phyloP scores from a whole-genome alignment of 2,329 filamentous ascomycete species.

The Xylaria sp. region DNA sequence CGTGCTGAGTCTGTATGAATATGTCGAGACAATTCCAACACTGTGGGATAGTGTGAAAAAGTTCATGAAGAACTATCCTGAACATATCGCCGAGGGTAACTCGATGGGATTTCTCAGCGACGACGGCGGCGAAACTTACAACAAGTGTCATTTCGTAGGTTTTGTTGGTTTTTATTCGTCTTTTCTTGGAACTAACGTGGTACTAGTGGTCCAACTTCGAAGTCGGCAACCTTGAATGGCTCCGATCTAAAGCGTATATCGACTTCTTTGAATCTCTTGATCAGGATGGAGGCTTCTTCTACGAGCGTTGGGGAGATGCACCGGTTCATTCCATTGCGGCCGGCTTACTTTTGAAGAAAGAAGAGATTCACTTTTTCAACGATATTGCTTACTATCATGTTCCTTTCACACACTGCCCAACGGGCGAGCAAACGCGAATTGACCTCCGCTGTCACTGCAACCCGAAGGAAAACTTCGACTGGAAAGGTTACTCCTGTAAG shows the following conservation, averaged over 20 bases:
- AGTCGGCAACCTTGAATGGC: conserved; percentile 92
- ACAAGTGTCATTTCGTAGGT: conserved; percentile 95
- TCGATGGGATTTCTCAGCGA: conserved; percentile 92
- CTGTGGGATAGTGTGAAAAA: conserved; percentile 96
- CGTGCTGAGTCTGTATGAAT: conserved; percentile 94
- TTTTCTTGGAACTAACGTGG: conserved; percentile 45
- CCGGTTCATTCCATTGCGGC: conserved; percentile 98
- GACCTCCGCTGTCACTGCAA: conserved; percentile 95
- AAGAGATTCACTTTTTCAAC: conserved; percentile 98
- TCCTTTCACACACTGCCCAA: conserved; percentile 97
- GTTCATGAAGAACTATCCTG: conserved; percentile 89
- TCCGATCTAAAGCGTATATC: conserved; percentile 86
- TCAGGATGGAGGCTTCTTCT: conserved; percentile 95
- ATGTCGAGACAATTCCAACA: conserved; percentile 93
- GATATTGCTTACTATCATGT: conserved; percentile 99
- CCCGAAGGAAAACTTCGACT: conserved; percentile 97
- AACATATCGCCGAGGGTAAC: conserved; percentile 87
- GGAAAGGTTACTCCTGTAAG: conserved; percentile 98
- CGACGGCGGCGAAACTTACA: conserved; percentile 91
- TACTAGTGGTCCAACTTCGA: conserved; percentile 97
- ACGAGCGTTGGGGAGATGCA: conserved; percentile 97
- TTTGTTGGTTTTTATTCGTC: neutral
- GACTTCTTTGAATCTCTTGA: conserved; percentile 94
- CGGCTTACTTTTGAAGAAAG: conserved; percentile 85
- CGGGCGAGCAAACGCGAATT: conserved; percentile 82